A percentile compares a stretch with the other conserved stretches of the same genome.
Conservation (phyloP, 805 yeast genomes). For the Yarrowia keelungensis region DNA sequence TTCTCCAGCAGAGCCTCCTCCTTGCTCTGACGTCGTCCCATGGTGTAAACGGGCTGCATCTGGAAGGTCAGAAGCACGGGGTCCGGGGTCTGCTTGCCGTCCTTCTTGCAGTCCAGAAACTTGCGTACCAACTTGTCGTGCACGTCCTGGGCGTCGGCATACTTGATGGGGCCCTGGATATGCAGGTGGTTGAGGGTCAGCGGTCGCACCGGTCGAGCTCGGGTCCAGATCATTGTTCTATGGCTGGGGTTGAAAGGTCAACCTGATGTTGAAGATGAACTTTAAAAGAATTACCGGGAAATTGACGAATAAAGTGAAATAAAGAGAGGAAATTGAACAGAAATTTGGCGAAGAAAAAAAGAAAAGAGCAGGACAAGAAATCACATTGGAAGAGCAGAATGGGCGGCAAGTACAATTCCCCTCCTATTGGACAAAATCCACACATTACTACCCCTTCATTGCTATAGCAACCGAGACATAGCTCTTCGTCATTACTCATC, state of each 20-base stretch:
- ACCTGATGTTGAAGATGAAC: background rate
- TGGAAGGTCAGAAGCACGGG: conserved; percentile 84
- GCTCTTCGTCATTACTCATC: too few relatives aligned
- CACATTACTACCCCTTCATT: too few relatives aligned
- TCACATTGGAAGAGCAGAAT: too few relatives aligned
- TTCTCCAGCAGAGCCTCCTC: conserved; percentile 45
- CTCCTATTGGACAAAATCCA: too few relatives aligned
- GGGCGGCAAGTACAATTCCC: too few relatives aligned
- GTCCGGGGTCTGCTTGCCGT: conserved; percentile 45
- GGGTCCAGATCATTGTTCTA: conserved; percentile 23
- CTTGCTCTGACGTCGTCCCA: conserved; percentile 81
- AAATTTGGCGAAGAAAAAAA: too few relatives aligned
- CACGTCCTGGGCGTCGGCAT: conserved; percentile 33
- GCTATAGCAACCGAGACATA: too few relatives aligned
- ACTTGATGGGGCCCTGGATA: conserved; percentile 26
- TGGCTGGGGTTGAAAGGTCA: background rate
- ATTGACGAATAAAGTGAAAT: too few relatives aligned
- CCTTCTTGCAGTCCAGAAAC: conserved; percentile 38
- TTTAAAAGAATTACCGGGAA: background rate
- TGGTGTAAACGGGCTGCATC: conserved; percentile 85
- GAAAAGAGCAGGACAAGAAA: too few relatives aligned
- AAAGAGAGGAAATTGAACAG: too few relatives aligned
- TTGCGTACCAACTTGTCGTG: conserved; percentile 35
- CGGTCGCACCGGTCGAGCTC: conserved; percentile 36
- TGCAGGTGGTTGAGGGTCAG: conserved; percentile 33